Conservation (phyloP, 2,329 filamentous ascomycete genomes). For the Bertia moriformis region DNA sequence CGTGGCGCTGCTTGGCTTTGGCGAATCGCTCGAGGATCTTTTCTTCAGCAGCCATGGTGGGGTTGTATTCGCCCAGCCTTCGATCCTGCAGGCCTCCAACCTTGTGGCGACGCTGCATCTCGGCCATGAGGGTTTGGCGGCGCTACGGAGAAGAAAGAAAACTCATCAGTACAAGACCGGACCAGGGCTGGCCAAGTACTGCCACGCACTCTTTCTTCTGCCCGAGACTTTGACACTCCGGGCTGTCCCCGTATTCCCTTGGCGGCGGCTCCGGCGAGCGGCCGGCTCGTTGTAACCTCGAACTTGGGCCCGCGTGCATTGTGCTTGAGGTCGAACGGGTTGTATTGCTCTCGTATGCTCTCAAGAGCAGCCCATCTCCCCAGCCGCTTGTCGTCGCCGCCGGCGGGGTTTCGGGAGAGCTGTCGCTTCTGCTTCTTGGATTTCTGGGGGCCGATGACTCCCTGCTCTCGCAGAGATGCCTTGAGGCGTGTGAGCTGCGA, state of each 20-base stretch:
- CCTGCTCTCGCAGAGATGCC: constrained; percentile 74
- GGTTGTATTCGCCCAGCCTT: constrained; percentile 90
- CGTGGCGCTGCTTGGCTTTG: constrained; percentile 61
- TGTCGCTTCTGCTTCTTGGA: constrained; percentile 89
- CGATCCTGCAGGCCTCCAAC: constrained; percentile 84
- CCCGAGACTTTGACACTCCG: constrained; percentile 68
- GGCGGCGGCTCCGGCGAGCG: constrained; percentile 32
- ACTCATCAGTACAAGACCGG: neutral
- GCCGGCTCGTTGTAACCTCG: constrained; percentile 63
- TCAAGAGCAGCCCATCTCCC: constrained; percentile 69
- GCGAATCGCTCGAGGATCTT: constrained; percentile 84
- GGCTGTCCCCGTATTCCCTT: constrained; percentile 55
- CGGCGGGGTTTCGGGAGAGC: constrained; percentile 50
- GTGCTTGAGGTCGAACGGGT: constrained; percentile 88
- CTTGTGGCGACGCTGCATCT: constrained; percentile 80
- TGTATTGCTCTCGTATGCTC: constrained; percentile 87
- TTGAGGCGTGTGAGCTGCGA: constrained; percentile 96
- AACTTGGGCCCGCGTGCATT: constrained; percentile 69
- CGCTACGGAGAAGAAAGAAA: constrained; percentile 23
- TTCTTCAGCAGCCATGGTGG: constrained; percentile 83
- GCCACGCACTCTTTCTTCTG: constrained; percentile 62
- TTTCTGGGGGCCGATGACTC: constrained; percentile 78
- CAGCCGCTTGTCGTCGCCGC: constrained; percentile 56
- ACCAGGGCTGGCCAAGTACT: constrained; percentile 2
- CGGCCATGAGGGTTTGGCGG: constrained; percentile 69